phyloP scores from a whole-genome alignment of 2,329 filamentous ascomycete genomes.

The Xylariaceae sp. region DNA sequence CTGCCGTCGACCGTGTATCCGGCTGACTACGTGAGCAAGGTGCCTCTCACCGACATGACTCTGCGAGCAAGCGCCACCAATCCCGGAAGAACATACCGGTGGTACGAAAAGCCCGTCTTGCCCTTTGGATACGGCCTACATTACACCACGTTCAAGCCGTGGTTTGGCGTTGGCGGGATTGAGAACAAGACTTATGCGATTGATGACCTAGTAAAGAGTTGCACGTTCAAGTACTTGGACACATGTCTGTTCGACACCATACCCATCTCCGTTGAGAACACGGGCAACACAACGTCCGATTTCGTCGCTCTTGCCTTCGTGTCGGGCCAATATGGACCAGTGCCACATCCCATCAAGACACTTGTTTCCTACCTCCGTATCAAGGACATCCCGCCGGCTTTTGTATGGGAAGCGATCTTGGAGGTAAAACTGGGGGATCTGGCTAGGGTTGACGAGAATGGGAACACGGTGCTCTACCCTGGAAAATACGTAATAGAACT shows the following conservation, averaged over 20 bases:
- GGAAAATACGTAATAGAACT: slow-evolving; percentile 38
- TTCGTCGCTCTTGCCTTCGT: slow-evolving; percentile 42
- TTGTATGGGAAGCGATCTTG: slow-evolving; percentile 25
- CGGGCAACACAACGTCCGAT: slow-evolving; percentile 36
- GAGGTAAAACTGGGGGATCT: slow-evolving; percentile 39
- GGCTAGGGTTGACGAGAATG: slow-evolving; percentile 38
- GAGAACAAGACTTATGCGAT: slow-evolving; percentile 23
- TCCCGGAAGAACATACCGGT: slow-evolving; percentile 46
- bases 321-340: slow-evolving; percentile 33
- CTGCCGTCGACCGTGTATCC: slow-evolving; percentile 45
- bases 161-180: neutral
- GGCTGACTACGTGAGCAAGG: slow-evolving; percentile 37
- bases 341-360: slow-evolving; percentile 41
- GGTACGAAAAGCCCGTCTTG: slow-evolving; percentile 41
- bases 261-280: slow-evolving; percentile 36
- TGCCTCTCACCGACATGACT: slow-evolving; percentile 46
- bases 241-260: slow-evolving; percentile 34
- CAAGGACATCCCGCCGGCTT: slow-evolving; percentile 19
- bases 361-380: slow-evolving; percentile 41
- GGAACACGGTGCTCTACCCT: slow-evolving; percentile 42
- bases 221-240: slow-evolving; percentile 30
- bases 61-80: slow-evolving; percentile 37
- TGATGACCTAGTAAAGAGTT: slow-evolving; percentile 26
- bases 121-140: slow-evolving; percentile 44
- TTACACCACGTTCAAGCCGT: slow-evolving; percentile 40